Evolutionary conservation across 2,329 filamentous ascomycete genomes (phyloP).

Genomic region (Dactylellina parvicollis): DNA sequence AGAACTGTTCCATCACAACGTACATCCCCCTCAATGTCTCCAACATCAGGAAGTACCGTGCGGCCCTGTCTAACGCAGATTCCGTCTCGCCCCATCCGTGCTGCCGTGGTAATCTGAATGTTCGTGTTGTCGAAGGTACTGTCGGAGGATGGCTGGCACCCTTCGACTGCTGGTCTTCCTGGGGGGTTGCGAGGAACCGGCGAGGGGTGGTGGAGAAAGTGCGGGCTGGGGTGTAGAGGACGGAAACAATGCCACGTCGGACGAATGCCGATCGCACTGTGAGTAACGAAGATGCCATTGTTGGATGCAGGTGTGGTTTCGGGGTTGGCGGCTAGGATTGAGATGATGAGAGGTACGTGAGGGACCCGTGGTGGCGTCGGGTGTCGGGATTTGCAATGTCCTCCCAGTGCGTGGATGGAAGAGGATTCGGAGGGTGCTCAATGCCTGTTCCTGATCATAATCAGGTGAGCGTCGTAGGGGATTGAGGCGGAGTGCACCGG

Average conservation of each 20-base stretch:
- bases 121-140: constrained; percentile 76
- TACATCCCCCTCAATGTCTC: constrained; percentile 99
- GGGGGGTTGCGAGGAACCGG: constrained; percentile 63
- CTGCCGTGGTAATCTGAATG: constrained; percentile 75
- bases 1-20: constrained; percentile 95
- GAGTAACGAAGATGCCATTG: constrained; percentile 64
- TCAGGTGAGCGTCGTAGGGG: constrained; percentile 8
- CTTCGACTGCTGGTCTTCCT: constrained; percentile 56
- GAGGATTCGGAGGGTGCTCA: constrained; percentile 23
- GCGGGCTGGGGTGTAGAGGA: constrained; percentile 64
- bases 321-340: not conserved
- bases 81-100: constrained; percentile 80
- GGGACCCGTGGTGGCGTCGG: constrained; percentile 11
- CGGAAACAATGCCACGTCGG: constrained; percentile 58
- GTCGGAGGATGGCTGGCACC: constrained; percentile 70
- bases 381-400: not conserved
- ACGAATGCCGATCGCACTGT: constrained; percentile 62
- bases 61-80: constrained; percentile 80
- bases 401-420: constrained; percentile 11
- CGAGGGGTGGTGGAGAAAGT: constrained; percentile 71
- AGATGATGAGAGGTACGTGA: not conserved
- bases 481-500: constrained; percentile 7
- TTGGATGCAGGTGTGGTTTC: constrained; percentile 46
- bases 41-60: constrained; percentile 92
- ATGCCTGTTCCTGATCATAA: constrained; percentile 28